phyloP scores from a whole-genome alignment of 768 basidiomycete species.

The Amanita phalloides region DNA sequence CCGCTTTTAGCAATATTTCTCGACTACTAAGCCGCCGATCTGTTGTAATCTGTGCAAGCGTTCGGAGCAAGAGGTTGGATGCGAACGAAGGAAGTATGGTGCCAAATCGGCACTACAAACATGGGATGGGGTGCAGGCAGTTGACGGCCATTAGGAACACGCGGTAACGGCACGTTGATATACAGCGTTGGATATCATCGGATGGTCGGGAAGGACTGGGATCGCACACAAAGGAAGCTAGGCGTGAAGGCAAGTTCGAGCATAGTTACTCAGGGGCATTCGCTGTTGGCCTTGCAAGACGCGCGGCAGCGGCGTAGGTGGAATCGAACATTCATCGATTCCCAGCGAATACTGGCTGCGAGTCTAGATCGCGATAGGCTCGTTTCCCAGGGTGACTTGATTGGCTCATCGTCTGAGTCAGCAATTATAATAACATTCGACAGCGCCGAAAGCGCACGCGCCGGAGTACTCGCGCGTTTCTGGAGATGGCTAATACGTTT shows the following conservation, averaged over 20 bases:
- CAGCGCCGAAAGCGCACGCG: background rate
- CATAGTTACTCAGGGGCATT: background rate
- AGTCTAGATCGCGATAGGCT: slow-evolving; percentile 1
- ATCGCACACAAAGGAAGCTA: background rate
- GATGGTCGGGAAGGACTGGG: background rate
- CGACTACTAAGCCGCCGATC: background rate
- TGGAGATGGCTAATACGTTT: background rate
- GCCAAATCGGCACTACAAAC: background rate
- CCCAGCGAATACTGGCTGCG: slow-evolving; percentile 6
- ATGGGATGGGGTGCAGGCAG: background rate
- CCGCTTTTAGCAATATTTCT: background rate
- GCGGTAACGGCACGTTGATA: slow-evolving; percentile 1
- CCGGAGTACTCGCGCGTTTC: background rate
- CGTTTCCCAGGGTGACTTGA: slow-evolving; percentile 1
- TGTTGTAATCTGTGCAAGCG: background rate
- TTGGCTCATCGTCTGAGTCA: background rate
- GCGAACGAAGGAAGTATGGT: background rate
- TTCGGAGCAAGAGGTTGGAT: background rate
- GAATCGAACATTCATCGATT: slow-evolving; percentile 4
- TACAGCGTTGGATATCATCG: background rate
- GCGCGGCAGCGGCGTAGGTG: slow-evolving; percentile 6
- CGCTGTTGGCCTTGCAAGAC: background rate
- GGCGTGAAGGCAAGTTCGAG: background rate
- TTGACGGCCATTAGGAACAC: background rate
- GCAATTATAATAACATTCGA: background rate